Base-by-base conservation (phyloP, 768 basidiomycete species). In the Boletus rubroflammeus region DNA sequence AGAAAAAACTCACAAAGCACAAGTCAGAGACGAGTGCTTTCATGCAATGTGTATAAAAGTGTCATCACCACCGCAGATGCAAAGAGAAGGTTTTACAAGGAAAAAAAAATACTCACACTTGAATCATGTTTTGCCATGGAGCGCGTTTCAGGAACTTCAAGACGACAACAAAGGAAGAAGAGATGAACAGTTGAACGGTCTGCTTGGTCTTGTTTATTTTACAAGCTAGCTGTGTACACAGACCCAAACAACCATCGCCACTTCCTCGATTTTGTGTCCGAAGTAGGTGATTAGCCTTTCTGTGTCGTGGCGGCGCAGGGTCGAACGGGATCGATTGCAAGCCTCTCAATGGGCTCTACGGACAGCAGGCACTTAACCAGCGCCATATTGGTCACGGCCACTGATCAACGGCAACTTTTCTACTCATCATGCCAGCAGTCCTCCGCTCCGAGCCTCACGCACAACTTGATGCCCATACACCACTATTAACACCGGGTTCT, bases 11-110 rank as follows among this genome's bases (percentile, higher is more conserved):
- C 84, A 83, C 65, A 51, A 77, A 76, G 68, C 73, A 69, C 65
- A 69, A 70, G 69, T 62, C 69, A 55, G 49, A 72, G 69, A 67
- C 61, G 66, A 62, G 70, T 68, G 68, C 67, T 73, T 80, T 89
- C 85, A 74, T 81, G 83, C 82, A 87, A 85, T 87, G 83, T 85
- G 84, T 85, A 88, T 85, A 73, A 67, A 72, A 48, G 73, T 76
- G 76, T 78, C 81, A 84, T 84, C 83, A 78, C 65, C 41, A 71
- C 66, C 67, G 62, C 53, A 62, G 21, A 57, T 51, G 26, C 47
- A 40, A 51, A 62, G 49, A 40, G 15, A 55, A 40, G 40, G n/a
- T 43, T 5, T 6, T 14, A 45, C 9, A 3, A 39, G 21, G 23
- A 25, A 25, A 34, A n/a, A 49, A 46, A 50, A 10, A 49, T 1